Evolutionary conservation across 1,284 basidiomycete genomes (phyloP), one percentile per base, ranked within the genome.

Genomic region (Microbotryum scabiosae): DNA sequence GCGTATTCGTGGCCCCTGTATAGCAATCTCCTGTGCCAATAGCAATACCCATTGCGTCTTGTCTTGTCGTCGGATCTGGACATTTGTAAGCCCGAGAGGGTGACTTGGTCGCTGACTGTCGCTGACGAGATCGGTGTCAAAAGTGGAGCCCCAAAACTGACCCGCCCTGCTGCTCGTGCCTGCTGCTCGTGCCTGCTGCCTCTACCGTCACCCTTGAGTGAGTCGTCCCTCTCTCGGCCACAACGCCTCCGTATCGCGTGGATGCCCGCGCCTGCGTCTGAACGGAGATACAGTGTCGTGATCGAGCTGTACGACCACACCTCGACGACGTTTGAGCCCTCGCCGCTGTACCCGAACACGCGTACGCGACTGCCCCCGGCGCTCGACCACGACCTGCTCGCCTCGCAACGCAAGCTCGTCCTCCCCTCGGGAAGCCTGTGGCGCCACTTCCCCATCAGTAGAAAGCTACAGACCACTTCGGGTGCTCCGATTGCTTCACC

Each of bases 311-410:
- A 62, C 60, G 62, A 66, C 56, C 48, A 48, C 36, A 55, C 55
- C 43, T 46, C 54, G 16, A 26, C 63, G 10, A 28, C 56, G 5
- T 30, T 54, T 9, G 3, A 51, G 16, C 20, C n/a, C 4, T 66
- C 60, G 26, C 61, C 64, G 16, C 60, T 68, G 46, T 10, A 52
- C n/a, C 66, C 66, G 6, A 49, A 56, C 20, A 72, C 69, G 5
- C 49, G 47, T 16, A 66, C 68, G n/a, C 63, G 66, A 14, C 56
- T 72, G 7, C 68, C 70, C 8, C 50, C 51, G 12, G n/a, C 32
- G 21, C 61, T 70, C 57, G 69, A 72, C 56, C 25, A 30, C 9
- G 44, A 62, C 8, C 53, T 70, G 18, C 30, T 57, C 10, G n/a
- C 45, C 5, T 30, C 12, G 7, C 32, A 50, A 7, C 55, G 52